Percentiles rank a stretch among this genome's conserved stretches.
Conservation (phyloP, 2,329 filamentous ascomycete species). For the Ophiosphaerella narmari region DNA sequence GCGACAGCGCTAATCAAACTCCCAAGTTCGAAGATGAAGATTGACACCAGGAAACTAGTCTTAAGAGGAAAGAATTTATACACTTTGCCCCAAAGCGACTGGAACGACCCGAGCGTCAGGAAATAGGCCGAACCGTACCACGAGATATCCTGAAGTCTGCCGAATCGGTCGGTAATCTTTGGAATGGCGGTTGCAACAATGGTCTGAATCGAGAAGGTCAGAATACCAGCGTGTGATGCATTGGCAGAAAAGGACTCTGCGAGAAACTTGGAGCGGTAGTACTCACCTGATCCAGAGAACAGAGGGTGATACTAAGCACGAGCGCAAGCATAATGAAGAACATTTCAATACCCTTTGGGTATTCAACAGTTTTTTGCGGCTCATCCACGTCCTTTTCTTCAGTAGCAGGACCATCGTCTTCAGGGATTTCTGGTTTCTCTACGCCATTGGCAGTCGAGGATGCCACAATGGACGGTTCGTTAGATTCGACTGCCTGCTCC, state of each 20-base stretch:
- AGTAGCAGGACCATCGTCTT: constrained; percentile 10
- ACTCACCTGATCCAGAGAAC: constrained; percentile 4
- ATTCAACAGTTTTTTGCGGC: constrained; percentile 10
- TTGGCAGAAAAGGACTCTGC: constrained; percentile 9
- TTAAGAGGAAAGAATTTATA: constrained; percentile 53
- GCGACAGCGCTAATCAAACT: constrained; percentile 57
- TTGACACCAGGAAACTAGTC: constrained; percentile 38
- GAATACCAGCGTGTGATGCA: constrained; percentile 4
- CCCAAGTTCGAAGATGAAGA: constrained; percentile 59
- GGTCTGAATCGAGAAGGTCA: constrained; percentile 25
- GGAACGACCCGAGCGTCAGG: constrained; percentile 51
- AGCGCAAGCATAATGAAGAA: constrained; percentile 25
- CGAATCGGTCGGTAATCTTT: constrained; percentile 35
- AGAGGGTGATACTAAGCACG: constrained; percentile 16
- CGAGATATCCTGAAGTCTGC: constrained; percentile 21
- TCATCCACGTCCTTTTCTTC: background rate
- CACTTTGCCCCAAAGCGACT: constrained; percentile 52
- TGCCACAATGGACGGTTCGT: constrained; percentile 5
- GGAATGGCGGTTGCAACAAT: constrained; percentile 39
- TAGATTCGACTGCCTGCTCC: constrained; percentile 2
- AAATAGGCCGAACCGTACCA: constrained; percentile 47
- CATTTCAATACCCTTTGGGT: constrained; percentile 19
- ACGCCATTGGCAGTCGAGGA: constrained; percentile 10
- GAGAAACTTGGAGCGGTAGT: background rate
- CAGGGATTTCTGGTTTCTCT: constrained; percentile 1